Percentiles rank a stretch among this genome's conserved stretches.
phyloP scores from a whole-genome alignment of 495 filamentous ascomycete species.

The Saxispiralis lemnorum region DNA sequence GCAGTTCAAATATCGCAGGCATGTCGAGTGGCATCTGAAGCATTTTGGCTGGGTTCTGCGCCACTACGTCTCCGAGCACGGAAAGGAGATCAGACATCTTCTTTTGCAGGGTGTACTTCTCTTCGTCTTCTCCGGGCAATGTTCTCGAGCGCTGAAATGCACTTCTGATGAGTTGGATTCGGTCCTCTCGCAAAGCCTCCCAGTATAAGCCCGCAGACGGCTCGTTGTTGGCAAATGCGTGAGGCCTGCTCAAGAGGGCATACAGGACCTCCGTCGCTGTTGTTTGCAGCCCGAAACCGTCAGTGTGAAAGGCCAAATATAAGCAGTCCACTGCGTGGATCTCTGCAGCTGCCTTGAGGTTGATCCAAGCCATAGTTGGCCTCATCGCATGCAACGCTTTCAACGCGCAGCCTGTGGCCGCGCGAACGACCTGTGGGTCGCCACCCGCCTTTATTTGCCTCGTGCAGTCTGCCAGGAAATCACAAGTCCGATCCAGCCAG shows the following conservation, averaged over 20 bases:
- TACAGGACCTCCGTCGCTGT: constrained; percentile 11
- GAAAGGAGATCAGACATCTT: constrained; percentile 87
- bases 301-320: constrained; percentile 35
- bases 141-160: constrained; percentile 25
- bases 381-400: constrained; percentile 59
- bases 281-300: constrained; percentile 8
- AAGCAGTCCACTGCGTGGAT: constrained; percentile 53
- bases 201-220: constrained; percentile 3
- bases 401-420: constrained; percentile 21
- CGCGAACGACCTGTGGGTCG: not conserved
- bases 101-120: constrained; percentile 79
- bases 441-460: constrained; percentile 21
- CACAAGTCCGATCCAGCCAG: constrained; percentile 65
- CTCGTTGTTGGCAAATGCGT: constrained; percentile 6
- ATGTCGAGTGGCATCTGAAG: constrained; percentile 25
- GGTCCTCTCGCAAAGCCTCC: constrained; percentile 6
- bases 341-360: constrained; percentile 58
- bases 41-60: constrained; percentile 45
- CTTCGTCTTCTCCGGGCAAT: constrained; percentile 43
- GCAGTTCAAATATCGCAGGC: constrained; percentile 58
- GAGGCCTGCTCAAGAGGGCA: constrained; percentile 4
- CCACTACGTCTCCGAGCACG: constrained; percentile 64
- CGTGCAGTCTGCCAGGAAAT: constrained; percentile 56
- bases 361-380: constrained; percentile 64
- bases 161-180: constrained; percentile 4